Evolutionary conservation across 495 filamentous ascomycete genomes (phyloP).

Genomic region (Annulohypoxylon stygium): DNA sequence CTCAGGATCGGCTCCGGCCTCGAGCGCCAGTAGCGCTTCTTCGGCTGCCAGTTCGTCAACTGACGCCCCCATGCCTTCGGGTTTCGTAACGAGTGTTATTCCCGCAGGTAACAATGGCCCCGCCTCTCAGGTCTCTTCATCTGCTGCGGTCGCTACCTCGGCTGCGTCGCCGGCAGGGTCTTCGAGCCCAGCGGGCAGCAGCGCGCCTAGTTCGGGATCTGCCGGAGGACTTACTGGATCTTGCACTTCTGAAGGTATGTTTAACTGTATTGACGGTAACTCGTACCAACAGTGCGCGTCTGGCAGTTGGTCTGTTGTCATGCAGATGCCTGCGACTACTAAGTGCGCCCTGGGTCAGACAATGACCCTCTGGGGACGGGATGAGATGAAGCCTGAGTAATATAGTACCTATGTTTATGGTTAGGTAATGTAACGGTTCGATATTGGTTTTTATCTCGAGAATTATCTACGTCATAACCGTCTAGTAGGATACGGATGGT

Average conservation of each 20-base stretch:
- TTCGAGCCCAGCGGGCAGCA: conserved; percentile 18
- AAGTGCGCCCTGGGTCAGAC: conserved; percentile 46
- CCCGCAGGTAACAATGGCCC: background rate
- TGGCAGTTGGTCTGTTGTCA: conserved; percentile 45
- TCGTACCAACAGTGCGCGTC: conserved; percentile 51
- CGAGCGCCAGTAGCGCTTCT: conserved; percentile 13
- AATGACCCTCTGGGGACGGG: conserved; percentile 47
- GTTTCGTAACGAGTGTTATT: conserved; percentile 24
- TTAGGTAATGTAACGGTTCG: too few species aligned
- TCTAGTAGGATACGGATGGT: too few species aligned
- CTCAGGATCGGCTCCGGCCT: background rate
- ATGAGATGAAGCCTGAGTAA: too few species aligned
- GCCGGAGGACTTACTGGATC: conserved; percentile 47
- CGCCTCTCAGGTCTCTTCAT: conserved; percentile 16
- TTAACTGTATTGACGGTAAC: conserved; percentile 54
- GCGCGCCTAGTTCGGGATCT: conserved; percentile 33
- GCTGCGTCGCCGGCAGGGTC: conserved; percentile 11
- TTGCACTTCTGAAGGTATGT: conserved; percentile 48
- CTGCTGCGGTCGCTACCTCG: conserved; percentile 4
- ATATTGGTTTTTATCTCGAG: too few species aligned
- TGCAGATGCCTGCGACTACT: conserved; percentile 42
- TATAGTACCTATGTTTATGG: too few species aligned
- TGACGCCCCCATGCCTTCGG: background rate
- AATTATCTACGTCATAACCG: too few species aligned
- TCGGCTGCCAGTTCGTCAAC: background rate